A percentile compares a stretch with the other conserved stretches of the same genome.
phyloP scores from a whole-genome alignment of 108 stramenopile genomes.

The Phaeodactylum tricornutum region DNA sequence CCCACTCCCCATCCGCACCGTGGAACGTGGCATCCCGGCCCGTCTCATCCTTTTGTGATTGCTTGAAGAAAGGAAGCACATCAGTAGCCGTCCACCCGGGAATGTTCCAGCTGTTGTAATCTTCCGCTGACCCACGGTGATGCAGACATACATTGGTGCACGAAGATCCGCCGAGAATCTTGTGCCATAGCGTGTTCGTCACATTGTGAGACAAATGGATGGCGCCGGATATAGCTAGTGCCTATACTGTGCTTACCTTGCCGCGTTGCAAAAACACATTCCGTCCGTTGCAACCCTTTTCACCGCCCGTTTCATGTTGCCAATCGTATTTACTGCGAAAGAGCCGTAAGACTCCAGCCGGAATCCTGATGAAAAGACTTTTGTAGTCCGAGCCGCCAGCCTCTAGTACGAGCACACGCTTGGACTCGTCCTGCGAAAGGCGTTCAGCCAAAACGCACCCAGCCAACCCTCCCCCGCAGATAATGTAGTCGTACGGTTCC shows the following conservation, averaged over 20 bases:
- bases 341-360: slow-evolving; percentile 19
- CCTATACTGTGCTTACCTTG: slow-evolving; percentile 18
- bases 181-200: no score
- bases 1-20: slow-evolving; percentile 10
- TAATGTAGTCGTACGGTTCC: slow-evolving; percentile 51
- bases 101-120: slow-evolving; percentile 39
- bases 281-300: slow-evolving; percentile 13
- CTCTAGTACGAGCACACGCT: slow-evolving; percentile 17
- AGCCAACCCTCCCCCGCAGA: slow-evolving; percentile 58
- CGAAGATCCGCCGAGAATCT: slow-evolving; percentile 44
- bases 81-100: slow-evolving; percentile 24
- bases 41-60: slow-evolving; percentile 19
- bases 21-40: slow-evolving; percentile 8
- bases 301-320: slow-evolving; percentile 17
- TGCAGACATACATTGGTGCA: slow-evolving; percentile 44
- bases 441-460: slow-evolving; percentile 66
- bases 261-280: slow-evolving; percentile 26
- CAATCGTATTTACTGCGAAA: slow-evolving; percentile 22
- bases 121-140: slow-evolving; percentile 35
- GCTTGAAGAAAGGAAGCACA: slow-evolving; percentile 46
- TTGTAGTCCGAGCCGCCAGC: slow-evolving; percentile 27
- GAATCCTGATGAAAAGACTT: slow-evolving; percentile 19
- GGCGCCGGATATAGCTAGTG: no score
- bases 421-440: neutral
- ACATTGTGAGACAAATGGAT: no score